These are phyloP conservation scores for Akanthomyces dipterigenus DNA, from an alignment of 2,329 filamentous ascomycete genomes.

Conservation along the genomic window DNA sequence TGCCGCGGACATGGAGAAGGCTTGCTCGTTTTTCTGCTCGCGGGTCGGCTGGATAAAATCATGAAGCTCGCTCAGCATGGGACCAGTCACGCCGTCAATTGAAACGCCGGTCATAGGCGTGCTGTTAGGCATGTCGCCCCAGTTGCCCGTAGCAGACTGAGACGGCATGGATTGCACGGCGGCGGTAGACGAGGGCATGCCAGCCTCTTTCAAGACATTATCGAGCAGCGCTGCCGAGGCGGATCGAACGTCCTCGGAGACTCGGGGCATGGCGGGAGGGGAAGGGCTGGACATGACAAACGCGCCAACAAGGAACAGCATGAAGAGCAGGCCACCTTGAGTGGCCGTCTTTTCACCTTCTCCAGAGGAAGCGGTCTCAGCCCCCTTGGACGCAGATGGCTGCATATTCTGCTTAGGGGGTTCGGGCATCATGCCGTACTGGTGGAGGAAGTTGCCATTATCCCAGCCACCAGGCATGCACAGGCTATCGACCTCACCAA, in stretches of 20 bases:
- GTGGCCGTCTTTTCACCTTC: constrained; percentile 60
- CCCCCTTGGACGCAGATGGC: constrained; percentile 48
- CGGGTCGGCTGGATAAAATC: constrained; percentile 68
- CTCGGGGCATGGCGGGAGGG: constrained; percentile 63
- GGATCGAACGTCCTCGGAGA: constrained; percentile 73
- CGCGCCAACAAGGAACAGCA: constrained; percentile 93
- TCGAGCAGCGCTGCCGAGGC: constrained; percentile 72
- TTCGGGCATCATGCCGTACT: constrained; percentile 57
- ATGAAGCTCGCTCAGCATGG: constrained; percentile 59
- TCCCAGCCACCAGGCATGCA: constrained; percentile 80
- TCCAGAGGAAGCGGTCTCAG: constrained; percentile 17
- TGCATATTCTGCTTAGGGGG: constrained; percentile 53
- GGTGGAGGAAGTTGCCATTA: constrained; percentile 63
- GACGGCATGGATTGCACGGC: constrained; percentile 41
- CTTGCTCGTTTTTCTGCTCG: constrained; percentile 80
- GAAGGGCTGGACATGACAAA: constrained; percentile 87
- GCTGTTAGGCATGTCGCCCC: constrained; percentile 34
- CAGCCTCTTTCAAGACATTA: constrained; percentile 75
- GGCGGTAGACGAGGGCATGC: constrained; percentile 42
- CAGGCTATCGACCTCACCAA: constrained; percentile 76
- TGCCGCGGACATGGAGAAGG: constrained; percentile 76
- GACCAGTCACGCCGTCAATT: constrained; percentile 39
- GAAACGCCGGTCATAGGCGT: constrained; percentile 38
- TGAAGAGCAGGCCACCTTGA: constrained; percentile 78
- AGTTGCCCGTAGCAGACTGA: constrained; percentile 44